These are phyloP conservation scores for Rosa lucieae DNA, from an alignment of 306 rosid genomes.

Conservation along the genomic window DNA sequence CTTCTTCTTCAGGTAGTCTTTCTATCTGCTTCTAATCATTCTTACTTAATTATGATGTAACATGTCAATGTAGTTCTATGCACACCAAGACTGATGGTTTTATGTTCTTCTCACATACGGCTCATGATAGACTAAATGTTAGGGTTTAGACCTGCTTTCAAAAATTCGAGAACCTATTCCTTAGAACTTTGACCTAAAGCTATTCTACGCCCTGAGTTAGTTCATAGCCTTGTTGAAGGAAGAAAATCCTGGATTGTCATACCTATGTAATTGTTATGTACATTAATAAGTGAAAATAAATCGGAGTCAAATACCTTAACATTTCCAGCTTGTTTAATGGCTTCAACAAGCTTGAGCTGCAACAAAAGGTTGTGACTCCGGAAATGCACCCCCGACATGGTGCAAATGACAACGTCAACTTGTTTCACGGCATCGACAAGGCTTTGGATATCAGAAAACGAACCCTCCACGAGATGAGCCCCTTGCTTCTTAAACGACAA, in stretches of 20 bases:
- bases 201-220: neutral
- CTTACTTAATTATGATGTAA: too few species aligned
- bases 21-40: too few species aligned
- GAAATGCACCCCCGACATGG: slow-evolving; percentile 80
- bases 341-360: slow-evolving; percentile 83
- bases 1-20: too few species aligned
- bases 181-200: too few species aligned
- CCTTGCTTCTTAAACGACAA: slow-evolving; percentile 69
- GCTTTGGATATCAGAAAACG: slow-evolving; percentile 62
- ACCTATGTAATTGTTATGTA: too few species aligned
- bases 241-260: too few species aligned
- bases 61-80: too few species aligned
- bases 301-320: slow-evolving; percentile 41
- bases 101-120: too few species aligned
- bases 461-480: slow-evolving; percentile 62
- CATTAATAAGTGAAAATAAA: neutral
- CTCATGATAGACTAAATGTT: too few species aligned
- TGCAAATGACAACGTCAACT: slow-evolving; percentile 72
- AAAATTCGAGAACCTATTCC: neutral
- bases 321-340: slow-evolving; percentile 72
- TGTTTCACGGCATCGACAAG: slow-evolving; percentile 66
- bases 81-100: too few species aligned
- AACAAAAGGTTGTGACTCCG: slow-evolving; percentile 61
- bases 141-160: neutral
- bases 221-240: too few species aligned